Evolutionary conservation across 2,329 filamentous ascomycete species (phyloP), one percentile per base, ranked within the genome.

Genomic region (Microdochium nivale): DNA sequence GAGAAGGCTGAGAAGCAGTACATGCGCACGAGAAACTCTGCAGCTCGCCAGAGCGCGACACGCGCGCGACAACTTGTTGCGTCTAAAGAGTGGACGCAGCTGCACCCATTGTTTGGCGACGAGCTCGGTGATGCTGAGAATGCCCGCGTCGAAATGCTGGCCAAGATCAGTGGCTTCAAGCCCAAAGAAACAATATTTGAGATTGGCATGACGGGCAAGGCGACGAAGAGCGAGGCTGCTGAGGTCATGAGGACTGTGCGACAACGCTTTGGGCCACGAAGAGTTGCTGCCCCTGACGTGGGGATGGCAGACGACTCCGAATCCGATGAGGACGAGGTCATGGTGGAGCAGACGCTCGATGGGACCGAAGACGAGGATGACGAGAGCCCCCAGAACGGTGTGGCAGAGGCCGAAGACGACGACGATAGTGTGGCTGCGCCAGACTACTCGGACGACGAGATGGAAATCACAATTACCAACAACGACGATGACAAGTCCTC

Each of bases 101-200:
- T 92, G 13, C 90, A 96, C 65, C 78, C 86, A 5, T 73, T 99
- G 1, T 97, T 97, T 64, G 84, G 85, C 33, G 77, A 86, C 51
- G 80, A 86, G 49, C 79, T 79, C 1, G 78, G 82, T 52, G 73
- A 80, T 32, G 70, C 79, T 25, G 88, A 92, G 62, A 78, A 83
- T 54, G 84, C 88, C 48, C 81, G 91, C 30, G 83, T 90, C 48
- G 84, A 87, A 49, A 95, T 99, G 88, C 75, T 99, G 27, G 89
- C 90, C 30, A 82, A 85, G 53, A 89, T 99, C 52, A 91, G 89
- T 60, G 86, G 87, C 2, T 99, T 94, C 71, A 83, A 89, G 59
- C 94, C 95, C 0, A 78, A 85, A 44, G 94, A 99, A 69, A 97
- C 92, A 0, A 89, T 99, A n/a, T 99, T 99, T 60, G 94, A 99